Base-by-base conservation (phyloP, 2,329 filamentous ascomycete species). In the Parascedosporium putredinis region DNA sequence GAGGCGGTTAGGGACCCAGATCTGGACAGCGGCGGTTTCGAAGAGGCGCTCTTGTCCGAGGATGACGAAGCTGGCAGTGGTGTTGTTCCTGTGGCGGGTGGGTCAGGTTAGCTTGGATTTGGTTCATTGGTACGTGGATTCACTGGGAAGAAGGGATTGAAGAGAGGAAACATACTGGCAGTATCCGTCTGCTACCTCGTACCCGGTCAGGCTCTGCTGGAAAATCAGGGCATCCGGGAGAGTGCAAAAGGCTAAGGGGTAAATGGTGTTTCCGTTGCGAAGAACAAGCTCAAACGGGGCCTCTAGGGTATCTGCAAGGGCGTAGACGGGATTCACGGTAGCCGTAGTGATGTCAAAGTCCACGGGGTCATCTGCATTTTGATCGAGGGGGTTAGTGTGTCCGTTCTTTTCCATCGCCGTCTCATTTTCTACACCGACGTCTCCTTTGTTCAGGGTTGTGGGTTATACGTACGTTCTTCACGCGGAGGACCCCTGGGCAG, bases 171-270 rank as follows among this genome's bases (percentile, higher is more conserved):
- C 47, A 22, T 57, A 63, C 52, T 64, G 58, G 2, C 52, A 56
- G 23, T 60, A 62, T 14, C 50, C 55, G 3, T 55, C 58, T 53
- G 56, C 64, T 0, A 57, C 56, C 43, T 62, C 65, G 51, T 60
- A 65, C 1, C 62, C 62, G 5, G 60, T 65, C 8, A 65, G 47
- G 3, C 59, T 62, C 43, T 65, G 63, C 29, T 65, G 63, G 18
- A 65, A 65, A 42, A 57, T 60, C 2, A 64, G 49, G 18, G 60
- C 53, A 29, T 63, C 57, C 12, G 56, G 57, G 18, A 55, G 52
- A 5, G 54, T 52, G 1, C 50, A 55, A 16, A 65, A 65, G 1
- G 56, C 49, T 14, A 65, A 51, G 14, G 57, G 56, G 20, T 62
- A 61, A 20, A 63, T 62, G 31, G 60, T 55, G 45, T 65, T 61